phyloP scores from a whole-genome alignment of 2,329 filamentous ascomycete species.

The Aureobasidium vineae region DNA sequence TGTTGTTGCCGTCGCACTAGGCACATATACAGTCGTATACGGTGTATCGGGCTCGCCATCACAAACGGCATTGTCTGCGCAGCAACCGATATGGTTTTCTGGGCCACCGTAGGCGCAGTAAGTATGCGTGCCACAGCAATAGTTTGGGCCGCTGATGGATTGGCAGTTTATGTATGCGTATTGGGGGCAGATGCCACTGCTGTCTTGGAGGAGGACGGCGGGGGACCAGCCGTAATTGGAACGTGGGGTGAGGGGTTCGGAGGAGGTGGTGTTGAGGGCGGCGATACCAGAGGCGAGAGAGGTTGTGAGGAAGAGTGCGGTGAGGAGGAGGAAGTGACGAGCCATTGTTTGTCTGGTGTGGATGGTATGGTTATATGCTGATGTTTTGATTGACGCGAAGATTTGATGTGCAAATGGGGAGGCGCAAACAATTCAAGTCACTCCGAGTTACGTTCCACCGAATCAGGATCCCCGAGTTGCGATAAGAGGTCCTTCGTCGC shows the following conservation, averaged over 20 bases:
- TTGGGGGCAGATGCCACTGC: conserved; percentile 6
- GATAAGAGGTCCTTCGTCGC: background rate
- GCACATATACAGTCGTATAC: background rate
- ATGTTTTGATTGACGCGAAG: background rate
- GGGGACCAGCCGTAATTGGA: conserved; percentile 20
- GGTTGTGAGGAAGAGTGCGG: background rate
- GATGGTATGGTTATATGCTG: too few species aligned
- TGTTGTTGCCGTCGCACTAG: background rate
- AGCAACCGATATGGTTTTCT: conserved; percentile 17
- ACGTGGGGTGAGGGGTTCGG: background rate
- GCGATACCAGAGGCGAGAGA: background rate
- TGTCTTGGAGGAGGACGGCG: conserved; percentile 9
- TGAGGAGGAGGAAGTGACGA: background rate
- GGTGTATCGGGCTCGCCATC: background rate
- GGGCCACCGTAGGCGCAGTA: conserved; percentile 22
- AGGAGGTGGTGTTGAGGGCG: background rate
- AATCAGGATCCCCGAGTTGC: background rate
- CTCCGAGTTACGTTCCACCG: background rate
- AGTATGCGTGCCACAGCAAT: background rate
- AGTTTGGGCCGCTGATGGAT: conserved; percentile 7
- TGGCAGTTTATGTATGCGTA: conserved; percentile 23
- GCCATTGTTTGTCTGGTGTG: background rate
- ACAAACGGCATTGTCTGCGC: conserved; percentile 3
- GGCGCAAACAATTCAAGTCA: background rate
- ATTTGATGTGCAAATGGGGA: too few species aligned